Percentiles rank a stretch among this genome's conserved stretches.
Conservation (phyloP, 2,329 filamentous ascomycete genomes). For the Fusarium nanum region DNA sequence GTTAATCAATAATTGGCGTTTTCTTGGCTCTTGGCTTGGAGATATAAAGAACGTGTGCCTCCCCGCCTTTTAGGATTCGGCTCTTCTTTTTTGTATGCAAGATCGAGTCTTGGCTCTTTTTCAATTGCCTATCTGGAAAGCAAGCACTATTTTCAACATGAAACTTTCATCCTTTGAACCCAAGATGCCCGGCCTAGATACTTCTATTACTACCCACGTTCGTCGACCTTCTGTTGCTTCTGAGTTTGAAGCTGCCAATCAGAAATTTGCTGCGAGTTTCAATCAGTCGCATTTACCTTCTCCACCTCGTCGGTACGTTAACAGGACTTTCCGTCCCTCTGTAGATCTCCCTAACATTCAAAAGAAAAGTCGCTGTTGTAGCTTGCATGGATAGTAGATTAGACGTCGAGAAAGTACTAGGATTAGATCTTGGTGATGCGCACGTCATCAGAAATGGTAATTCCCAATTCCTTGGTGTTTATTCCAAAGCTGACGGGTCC, state of each 20-base stretch:
- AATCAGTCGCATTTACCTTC: conserved; percentile 39
- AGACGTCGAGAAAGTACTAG: conserved; percentile 73
- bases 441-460: conserved; percentile 79
- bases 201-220: neutral
- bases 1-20: conserved; percentile 8
- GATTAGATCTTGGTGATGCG: conserved; percentile 75
- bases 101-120: neutral
- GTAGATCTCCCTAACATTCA: conserved; percentile 10
- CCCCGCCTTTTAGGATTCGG: neutral
- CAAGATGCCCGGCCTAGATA: conserved; percentile 15
- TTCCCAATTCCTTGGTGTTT: neutral
- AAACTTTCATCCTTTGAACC: neutral
- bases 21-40: conserved; percentile 9
- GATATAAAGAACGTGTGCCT: neutral
- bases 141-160: accelerated
- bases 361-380: conserved; percentile 57
- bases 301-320: conserved; percentile 40
- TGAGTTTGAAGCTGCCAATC: conserved; percentile 43
- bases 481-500: neutral
- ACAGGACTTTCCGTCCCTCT: neutral
- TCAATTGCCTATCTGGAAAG: neutral
- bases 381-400: conserved; percentile 87
- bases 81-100: neutral
- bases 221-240: conserved; percentile 23
- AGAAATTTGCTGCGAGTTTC: conserved; percentile 38